phyloP scores from a whole-genome alignment of 2,329 filamentous ascomycete genomes.

The Dothiorella sarmentorum region DNA sequence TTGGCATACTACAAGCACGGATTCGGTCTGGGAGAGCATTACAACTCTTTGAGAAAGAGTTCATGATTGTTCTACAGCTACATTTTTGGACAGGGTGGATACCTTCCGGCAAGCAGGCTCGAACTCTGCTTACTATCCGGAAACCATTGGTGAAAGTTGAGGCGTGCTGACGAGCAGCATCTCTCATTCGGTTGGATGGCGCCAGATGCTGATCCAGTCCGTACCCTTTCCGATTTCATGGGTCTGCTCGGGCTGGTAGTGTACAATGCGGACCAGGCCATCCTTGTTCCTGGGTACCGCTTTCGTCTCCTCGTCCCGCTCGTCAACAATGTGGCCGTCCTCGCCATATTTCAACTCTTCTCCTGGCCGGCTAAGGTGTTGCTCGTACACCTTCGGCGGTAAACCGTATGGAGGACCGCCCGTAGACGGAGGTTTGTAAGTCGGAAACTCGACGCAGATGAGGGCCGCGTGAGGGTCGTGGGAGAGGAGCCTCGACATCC shows the following conservation, averaged over 20 bases:
- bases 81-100: background rate
- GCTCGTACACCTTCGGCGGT: constrained; percentile 65
- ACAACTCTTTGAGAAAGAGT: constrained; percentile 70
- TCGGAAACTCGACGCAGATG: constrained; percentile 74
- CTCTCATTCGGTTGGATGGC: constrained; percentile 24
- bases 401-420: constrained; percentile 72
- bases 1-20: constrained; percentile 92
- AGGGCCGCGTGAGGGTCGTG: constrained; percentile 46
- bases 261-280: constrained; percentile 45
- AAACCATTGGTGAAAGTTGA: background rate
- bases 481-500: constrained; percentile 54
- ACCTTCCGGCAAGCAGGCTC: background rate
- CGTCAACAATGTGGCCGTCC: constrained; percentile 48
- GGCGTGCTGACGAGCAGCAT: background rate
- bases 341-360: constrained; percentile 61
- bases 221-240: constrained; percentile 53
- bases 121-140: background rate
- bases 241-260: constrained; percentile 56
- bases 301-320: constrained; percentile 37
- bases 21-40: constrained; percentile 93
- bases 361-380: constrained; percentile 68
- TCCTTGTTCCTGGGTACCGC: constrained; percentile 33
- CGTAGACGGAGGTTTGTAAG: constrained; percentile 61
- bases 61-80: background rate
- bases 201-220: constrained; percentile 51